Evolutionary conservation across 139 green algal genomes (phyloP), one percentile per base, ranked within the genome.

Genomic region (Coelastrella sp.): DNA sequence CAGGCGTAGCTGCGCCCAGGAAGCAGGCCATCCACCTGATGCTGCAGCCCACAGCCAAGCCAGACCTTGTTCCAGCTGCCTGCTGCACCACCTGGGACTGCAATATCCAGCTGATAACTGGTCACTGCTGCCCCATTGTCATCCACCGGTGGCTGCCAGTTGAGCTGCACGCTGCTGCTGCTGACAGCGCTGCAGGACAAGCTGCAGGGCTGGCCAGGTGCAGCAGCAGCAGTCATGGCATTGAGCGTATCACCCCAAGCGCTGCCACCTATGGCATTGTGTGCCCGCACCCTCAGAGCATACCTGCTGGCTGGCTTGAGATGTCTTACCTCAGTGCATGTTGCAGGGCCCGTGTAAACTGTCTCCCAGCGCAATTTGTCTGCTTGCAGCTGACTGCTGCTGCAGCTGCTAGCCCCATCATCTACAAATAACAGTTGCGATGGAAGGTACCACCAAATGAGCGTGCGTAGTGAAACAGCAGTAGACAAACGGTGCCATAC

Each of bases 21-120:
- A 9, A 56, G 15, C 25, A 97, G 84, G 4, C 89, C 81, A 1
- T 74, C 74, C 0, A 94, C 90, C 60, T 57, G 35, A 0, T 84
- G 19, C 57, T 59, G 66, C 56, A 65, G 59, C 61, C 83, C 84
- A 7, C 20, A 63, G 60, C 91, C 68, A 61, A 90, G 79, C n/a
- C 85, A 91, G 56, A 89, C 73, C 80, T 78, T 91, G 57, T 6
- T 73, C 87, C 88, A 88, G 82, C 70, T 76, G 60, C 60, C 57
- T n/a, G 22, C 57, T 7, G 24, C 60, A 56, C 49, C 76, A 66
- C 22, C 61, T 19, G 35, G 74, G 66, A 15, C 10, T 60, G 87
- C 81, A 82, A 90, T 91, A 27, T 96, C 94, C 82, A 96, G 60
- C 72, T 93, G 87, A 85, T 96, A 97, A n/a, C 81, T 60, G 0